Conservation (phyloP, 1,284 basidiomycete species). For the Trichosporon sp. region DNA sequence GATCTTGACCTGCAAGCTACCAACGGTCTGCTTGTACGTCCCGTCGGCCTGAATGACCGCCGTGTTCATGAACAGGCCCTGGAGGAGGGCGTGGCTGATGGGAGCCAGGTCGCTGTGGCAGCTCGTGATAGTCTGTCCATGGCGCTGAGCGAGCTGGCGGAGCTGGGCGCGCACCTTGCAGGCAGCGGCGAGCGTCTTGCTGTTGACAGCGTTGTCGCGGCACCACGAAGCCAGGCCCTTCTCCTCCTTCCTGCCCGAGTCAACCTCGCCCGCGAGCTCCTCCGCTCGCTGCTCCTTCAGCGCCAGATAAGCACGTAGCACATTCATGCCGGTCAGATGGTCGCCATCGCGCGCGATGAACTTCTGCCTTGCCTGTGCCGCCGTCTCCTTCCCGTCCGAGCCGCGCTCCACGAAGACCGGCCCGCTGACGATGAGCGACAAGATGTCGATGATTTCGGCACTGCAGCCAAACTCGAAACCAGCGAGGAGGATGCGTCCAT, state of each 20-base stretch:
- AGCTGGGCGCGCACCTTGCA: conserved; percentile 77
- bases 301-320: conserved; percentile 64
- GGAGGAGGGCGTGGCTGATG: conserved; percentile 62
- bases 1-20: conserved; percentile 71
- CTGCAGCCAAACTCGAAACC: conserved; percentile 66
- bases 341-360: conserved; percentile 83
- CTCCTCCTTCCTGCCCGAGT: conserved; percentile 22
- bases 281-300: conserved; percentile 51
- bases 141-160: conserved; percentile 58
- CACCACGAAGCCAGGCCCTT: conserved; percentile 67
- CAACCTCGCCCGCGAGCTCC: conserved; percentile 3
- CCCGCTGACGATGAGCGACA: conserved; percentile 49
- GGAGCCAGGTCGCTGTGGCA: conserved; percentile 59
- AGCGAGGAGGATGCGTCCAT: conserved; percentile 68
- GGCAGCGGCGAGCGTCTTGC: conserved; percentile 78
- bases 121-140: conserved; percentile 57
- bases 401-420: conserved; percentile 58
- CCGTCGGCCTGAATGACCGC: conserved; percentile 76
- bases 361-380: conserved; percentile 62
- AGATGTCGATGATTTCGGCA: conserved; percentile 67
- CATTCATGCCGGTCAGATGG: conserved; percentile 81
- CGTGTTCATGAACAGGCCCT: conserved; percentile 72
- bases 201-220: conserved; percentile 73
- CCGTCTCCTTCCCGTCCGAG: conserved; percentile 62
- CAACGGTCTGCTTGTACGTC: conserved; percentile 74